Conservation (phyloP, 257 asterid genomes). For the Solanum paucissectum region DNA sequence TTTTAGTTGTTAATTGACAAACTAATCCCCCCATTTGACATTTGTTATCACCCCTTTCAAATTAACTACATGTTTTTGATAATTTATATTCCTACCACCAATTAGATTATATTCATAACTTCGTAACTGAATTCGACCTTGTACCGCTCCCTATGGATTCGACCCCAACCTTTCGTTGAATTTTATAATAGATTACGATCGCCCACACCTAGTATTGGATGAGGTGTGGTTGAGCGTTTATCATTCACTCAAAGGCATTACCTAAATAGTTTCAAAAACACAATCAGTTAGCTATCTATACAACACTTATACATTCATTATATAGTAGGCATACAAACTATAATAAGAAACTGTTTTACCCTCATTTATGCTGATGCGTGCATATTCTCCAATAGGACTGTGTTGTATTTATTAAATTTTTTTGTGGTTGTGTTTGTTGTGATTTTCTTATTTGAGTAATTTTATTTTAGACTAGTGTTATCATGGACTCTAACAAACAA, state of each 20-base stretch:
- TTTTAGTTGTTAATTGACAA: no score
- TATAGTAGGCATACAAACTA: neutral
- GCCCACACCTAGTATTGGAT: no score
- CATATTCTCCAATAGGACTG: neutral
- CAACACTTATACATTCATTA: neutral
- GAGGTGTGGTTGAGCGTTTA: no score
- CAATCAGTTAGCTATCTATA: neutral
- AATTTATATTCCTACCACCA: no score
- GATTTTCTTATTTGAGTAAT: neutral
- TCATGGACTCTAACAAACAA: neutral
- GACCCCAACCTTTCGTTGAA: no score
- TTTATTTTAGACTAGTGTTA: neutral
- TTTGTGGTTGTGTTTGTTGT: neutral
- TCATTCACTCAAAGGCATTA: neutral
- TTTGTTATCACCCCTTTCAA: no score
- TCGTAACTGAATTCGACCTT: no score
- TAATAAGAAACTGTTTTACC: neutral
- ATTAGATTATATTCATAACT: no score
- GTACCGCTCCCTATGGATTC: no score
- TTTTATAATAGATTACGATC: no score
- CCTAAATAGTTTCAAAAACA: neutral
- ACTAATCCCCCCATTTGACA: no score
- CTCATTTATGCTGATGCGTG: neutral
- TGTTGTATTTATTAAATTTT: neutral
- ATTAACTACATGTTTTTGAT: no score